Evolutionary conservation across 345 rosid species (phyloP).

Genomic region (Camelina sativa): DNA sequence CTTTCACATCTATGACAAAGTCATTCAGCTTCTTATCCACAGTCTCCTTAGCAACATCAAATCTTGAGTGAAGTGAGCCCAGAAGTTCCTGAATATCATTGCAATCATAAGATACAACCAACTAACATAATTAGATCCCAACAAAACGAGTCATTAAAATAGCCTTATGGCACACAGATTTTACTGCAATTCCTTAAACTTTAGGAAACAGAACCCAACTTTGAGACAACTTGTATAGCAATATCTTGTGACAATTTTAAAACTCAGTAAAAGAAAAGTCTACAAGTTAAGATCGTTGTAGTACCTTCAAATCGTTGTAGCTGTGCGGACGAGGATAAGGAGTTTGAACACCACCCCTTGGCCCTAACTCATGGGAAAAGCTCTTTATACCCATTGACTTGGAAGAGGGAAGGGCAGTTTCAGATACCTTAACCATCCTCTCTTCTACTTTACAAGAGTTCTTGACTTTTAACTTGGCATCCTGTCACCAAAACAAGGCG

Average conservation of each 20-base stretch:
- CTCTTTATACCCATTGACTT: conserved; percentile 67
- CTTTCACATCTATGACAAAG: conserved; percentile 62
- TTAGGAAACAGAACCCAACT: conserved; percentile 2
- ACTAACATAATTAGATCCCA: not conserved
- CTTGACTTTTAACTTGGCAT: conserved; percentile 43
- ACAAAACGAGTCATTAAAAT: not conserved
- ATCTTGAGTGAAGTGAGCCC: conserved; percentile 69
- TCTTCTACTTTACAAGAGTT: conserved; percentile 43
- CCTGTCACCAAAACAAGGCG: conserved; percentile 46
- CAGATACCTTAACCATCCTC: conserved; percentile 43
- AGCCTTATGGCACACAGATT: conserved; percentile 1
- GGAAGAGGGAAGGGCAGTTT: conserved; percentile 37
- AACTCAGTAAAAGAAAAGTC: not conserved
- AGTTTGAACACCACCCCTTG: conserved; percentile 63
- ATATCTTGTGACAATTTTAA: conserved; percentile 1
- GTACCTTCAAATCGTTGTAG: conserved; percentile 72
- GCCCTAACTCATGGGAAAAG: conserved; percentile 80
- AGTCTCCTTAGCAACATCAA: conserved; percentile 72
- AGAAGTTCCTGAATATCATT: conserved; percentile 63
- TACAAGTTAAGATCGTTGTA: not conserved
- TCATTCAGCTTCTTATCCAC: conserved; percentile 63
- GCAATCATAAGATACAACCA: conserved; percentile 8
- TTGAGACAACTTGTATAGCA: not conserved
- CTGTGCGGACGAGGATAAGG: conserved; percentile 66
- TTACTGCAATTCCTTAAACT: not conserved